Evolutionary conservation across 805 yeast species (phyloP).

Genomic region (Ogataea corticis): DNA sequence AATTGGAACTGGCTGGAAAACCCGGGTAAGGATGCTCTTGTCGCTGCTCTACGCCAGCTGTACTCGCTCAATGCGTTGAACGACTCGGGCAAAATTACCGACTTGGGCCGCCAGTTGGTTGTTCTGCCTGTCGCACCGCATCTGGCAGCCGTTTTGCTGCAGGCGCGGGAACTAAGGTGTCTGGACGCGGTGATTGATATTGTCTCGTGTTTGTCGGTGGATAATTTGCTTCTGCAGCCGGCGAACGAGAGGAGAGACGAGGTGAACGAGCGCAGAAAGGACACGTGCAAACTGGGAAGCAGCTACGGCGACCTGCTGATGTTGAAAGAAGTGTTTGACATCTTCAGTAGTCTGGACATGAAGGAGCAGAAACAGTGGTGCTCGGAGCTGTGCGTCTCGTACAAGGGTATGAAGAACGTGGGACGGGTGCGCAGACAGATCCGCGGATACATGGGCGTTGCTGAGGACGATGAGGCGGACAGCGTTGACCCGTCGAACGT

Average conservation of each 20-base stretch:
- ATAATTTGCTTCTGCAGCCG: conserved; percentile 80
- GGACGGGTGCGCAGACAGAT: conserved; percentile 74
- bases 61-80: conserved; percentile 79
- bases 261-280: conserved; percentile 71
- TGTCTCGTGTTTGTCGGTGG: conserved; percentile 90
- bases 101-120: conserved; percentile 82
- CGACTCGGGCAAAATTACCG: conserved; percentile 73
- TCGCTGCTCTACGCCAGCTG: conserved; percentile 75
- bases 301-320: conserved; percentile 81
- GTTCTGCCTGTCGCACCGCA: conserved; percentile 91
- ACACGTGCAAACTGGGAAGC: conserved; percentile 67
- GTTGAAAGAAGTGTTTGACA: conserved; percentile 73
- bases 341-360: conserved; percentile 45
- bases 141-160: conserved; percentile 77
- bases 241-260: conserved; percentile 81
- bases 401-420: conserved; percentile 79
- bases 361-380: conserved; percentile 81
- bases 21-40: conserved; percentile 77
- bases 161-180: conserved; percentile 56
- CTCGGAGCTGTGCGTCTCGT: conserved; percentile 69
- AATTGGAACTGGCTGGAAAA: conserved; percentile 92
- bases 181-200: conserved; percentile 77
- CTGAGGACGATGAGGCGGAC: conserved; percentile 32
- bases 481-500: conserved; percentile 56
- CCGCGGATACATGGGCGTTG: conserved; percentile 54